Evolutionary conservation across 805 yeast genomes (phyloP).

Genomic region (Dipodascus albidus): DNA sequence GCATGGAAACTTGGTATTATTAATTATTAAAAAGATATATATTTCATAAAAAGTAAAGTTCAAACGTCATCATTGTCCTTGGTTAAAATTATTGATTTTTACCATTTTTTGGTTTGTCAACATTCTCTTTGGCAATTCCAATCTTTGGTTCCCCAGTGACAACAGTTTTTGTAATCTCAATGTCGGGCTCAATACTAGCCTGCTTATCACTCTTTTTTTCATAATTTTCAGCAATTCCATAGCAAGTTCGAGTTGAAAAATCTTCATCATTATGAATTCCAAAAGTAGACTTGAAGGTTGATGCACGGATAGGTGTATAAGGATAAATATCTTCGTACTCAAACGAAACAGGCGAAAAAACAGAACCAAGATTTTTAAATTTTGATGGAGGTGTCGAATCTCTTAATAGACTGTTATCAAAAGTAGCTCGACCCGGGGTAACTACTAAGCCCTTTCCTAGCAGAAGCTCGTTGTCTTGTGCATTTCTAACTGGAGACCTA

Average conservation of each 20-base stretch:
- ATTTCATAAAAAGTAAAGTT: too few species aligned
- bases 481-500: not conserved
- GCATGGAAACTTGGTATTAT: too few species aligned
- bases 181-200: not conserved
- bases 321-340: not conserved
- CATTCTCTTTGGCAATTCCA: too few species aligned
- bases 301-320: not conserved
- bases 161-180: too few species aligned
- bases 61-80: too few species aligned
- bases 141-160: too few species aligned
- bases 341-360: slow-evolving; percentile 1
- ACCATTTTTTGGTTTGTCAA: too few species aligned
- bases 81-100: too few species aligned
- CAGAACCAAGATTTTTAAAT: not conserved
- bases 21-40: too few species aligned
- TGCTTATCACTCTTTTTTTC: not conserved
- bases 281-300: not conserved
- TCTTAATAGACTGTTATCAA: not conserved
- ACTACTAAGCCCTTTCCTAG: not conserved
- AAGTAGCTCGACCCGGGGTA: not conserved
- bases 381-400: not conserved
- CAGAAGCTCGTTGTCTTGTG: not conserved
- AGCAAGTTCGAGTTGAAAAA: not conserved
- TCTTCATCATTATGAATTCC: not conserved
- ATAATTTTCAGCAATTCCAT: too few species aligned